These are phyloP conservation scores for Podospora sp. DNA, from an alignment of 495 filamentous ascomycete species.

Conservation along the genomic window DNA sequence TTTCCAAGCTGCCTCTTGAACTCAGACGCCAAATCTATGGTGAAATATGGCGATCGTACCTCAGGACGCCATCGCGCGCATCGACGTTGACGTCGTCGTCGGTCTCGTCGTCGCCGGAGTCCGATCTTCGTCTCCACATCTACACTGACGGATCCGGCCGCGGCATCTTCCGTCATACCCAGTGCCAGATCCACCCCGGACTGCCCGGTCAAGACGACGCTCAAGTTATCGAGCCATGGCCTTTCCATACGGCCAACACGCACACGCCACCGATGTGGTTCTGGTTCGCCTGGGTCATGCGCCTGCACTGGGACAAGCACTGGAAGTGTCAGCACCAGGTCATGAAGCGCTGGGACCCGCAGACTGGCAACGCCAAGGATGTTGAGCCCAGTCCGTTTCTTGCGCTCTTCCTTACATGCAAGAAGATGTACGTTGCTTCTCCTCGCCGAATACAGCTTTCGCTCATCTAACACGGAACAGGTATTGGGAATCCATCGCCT, in stretches of 20 bases:
- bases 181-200: conserved; percentile 17
- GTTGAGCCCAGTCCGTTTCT: conserved; percentile 26
- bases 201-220: conserved; percentile 10
- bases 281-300: conserved; percentile 22
- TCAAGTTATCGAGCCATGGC: conserved; percentile 18
- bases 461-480: conserved; percentile 13
- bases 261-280: conserved; percentile 23
- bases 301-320: conserved; percentile 31
- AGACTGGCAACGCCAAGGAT: conserved; percentile 4
- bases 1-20: conserved; percentile 30
- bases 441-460: background rate
- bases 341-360: conserved; percentile 25
- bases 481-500: conserved; percentile 28
- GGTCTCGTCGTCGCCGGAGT: conserved; percentile 3
- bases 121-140: conserved; percentile 31
- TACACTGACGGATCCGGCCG: conserved; percentile 19
- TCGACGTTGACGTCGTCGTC: no score
- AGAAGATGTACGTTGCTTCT: conserved; percentile 28
- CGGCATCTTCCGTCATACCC: conserved; percentile 16
- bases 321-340: conserved; percentile 29
- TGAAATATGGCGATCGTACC: conserved; percentile 26
- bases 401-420: conserved; percentile 31
- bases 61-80: conserved; percentile 10
- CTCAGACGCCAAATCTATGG: conserved; percentile 30
- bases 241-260: background rate